Evolutionary conservation across 805 yeast genomes (phyloP).

Genomic region (Komagataella ulmi): DNA sequence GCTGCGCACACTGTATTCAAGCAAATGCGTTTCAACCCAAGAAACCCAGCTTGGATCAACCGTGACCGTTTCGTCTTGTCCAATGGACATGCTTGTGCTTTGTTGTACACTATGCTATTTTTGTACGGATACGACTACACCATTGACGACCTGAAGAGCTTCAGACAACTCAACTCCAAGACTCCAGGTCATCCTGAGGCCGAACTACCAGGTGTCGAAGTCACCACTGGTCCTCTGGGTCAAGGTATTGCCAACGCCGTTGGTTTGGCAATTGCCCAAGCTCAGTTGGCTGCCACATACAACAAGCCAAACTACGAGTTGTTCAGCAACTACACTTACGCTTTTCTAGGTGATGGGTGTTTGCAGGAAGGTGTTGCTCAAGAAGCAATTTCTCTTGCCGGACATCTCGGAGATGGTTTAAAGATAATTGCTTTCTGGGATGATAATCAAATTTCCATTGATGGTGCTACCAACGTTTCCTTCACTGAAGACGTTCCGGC

Average conservation of each 20-base stretch:
- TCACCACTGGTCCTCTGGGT: constrained; percentile 97
- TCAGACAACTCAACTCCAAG: constrained; percentile 82
- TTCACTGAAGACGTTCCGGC: constrained; percentile 85
- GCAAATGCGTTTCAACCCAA: constrained; percentile 77
- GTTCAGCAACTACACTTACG: constrained; percentile 65
- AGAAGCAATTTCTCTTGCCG: constrained; percentile 91
- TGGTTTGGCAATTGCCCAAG: constrained; percentile 92
- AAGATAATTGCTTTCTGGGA: constrained; percentile 84
- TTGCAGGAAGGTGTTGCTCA: constrained; percentile 95
- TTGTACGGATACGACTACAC: constrained; percentile 72
- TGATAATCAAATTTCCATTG: constrained; percentile 93
- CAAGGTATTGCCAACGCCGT: constrained; percentile 96
- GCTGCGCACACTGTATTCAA: constrained; percentile 82
- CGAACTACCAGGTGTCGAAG: constrained; percentile 87
- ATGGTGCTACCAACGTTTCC: constrained; percentile 80
- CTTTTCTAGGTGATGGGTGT: constrained; percentile 94
- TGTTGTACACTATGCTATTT: constrained; percentile 75
- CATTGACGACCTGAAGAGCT: constrained; percentile 76
- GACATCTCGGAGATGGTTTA: constrained; percentile 76
- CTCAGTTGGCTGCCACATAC: constrained; percentile 82
- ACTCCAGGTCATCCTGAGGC: constrained; percentile 98
- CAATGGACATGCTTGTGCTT: constrained; percentile 93
- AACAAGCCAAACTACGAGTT: constrained; percentile 74
- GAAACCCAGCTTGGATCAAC: constrained; percentile 85
- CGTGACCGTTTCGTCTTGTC: constrained; percentile 92